Percentiles rank a stretch among this genome's conserved stretches.
These are phyloP conservation scores for Yamadazyma sp. DNA, from an alignment of 1,139 yeast species.

Conservation along the genomic window DNA sequence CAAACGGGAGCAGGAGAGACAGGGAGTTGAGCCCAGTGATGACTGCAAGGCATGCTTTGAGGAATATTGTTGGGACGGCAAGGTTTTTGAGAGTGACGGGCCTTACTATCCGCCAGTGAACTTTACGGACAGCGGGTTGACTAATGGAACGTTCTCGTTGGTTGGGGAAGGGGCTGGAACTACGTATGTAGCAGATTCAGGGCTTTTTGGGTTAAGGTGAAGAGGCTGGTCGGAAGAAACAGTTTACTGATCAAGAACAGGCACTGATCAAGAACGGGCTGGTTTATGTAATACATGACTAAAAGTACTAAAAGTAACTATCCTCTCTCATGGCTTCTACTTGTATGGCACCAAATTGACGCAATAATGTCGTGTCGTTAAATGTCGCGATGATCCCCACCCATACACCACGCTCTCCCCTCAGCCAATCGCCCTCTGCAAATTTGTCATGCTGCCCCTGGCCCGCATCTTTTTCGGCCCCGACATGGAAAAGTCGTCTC, in stretches of 20 bases:
- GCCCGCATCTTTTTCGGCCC: neutral
- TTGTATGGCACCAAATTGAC: too few species aligned
- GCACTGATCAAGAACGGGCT: too few species aligned
- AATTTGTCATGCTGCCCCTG: conserved; percentile 3
- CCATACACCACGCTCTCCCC: neutral
- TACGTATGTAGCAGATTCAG: conserved; percentile 4
- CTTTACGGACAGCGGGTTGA: conserved; percentile 29
- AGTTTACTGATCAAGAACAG: too few species aligned
- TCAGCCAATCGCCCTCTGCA: conserved; percentile 1
- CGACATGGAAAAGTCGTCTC: conserved; percentile 2
- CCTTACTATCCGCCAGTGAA: conserved; percentile 23
- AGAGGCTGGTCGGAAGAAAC: too few species aligned
- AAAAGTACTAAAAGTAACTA: too few species aligned
- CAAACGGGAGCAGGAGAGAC: conserved; percentile 43
- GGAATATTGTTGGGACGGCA: conserved; percentile 46
- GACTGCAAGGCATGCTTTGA: conserved; percentile 41
- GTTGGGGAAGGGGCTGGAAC: conserved; percentile 11
- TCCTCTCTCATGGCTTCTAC: too few species aligned
- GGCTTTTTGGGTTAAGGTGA: conserved; percentile 6
- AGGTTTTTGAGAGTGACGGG: conserved; percentile 12
- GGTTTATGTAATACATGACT: too few species aligned
- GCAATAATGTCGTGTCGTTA: too few species aligned
- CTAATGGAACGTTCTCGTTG: conserved; percentile 21
- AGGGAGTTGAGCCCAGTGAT: conserved; percentile 35
- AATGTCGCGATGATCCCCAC: neutral